Base-by-base conservation (phyloP, 1,139 yeast genomes). In the Pneumocystis sp. region DNA sequence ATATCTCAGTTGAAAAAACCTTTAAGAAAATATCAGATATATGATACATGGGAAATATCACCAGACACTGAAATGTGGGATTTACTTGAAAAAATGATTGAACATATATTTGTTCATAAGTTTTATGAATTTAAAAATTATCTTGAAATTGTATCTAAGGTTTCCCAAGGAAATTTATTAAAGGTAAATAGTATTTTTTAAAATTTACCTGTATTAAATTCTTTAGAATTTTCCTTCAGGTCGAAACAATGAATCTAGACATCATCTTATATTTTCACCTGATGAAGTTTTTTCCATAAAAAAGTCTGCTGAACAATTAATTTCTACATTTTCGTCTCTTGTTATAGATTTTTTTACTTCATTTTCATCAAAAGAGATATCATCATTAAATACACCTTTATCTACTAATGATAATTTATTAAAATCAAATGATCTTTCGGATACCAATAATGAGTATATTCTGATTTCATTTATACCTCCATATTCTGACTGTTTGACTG, bases 11-110 rank as follows among this genome's bases (percentile, higher is more conserved):
- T 59, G n/a, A 42, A 31, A 59, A 59, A 31, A 10, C 61, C 61
- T 12, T 39, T 59, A 12, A 50, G 57, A 5, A 50, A 50, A 17
- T 50, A 50, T 25, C 57, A 50, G 10, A 21, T 50, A 10, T 25
- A 2, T 31, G 19, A 21, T 39, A 6, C 31, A 59, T 29, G 15
- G 5, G 86, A 83, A 70, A 73, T 80, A 15, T 77, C 81, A 7
- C 79, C 79, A 63, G 76, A 79, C 64, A 78, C 78, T 37, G 83
- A 79, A 72, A 82, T 79, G 82, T 85, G 85, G 89, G 73, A 76
- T 69, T 75, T 76, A 66, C 75, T 82, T 59, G 75, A 78, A 68
- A 80, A 79, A 67, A 75, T 82, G 19, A 73, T 82, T n/a, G 81
- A 78, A 34, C 15, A 50, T 50, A 25, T 50, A 50, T 50, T 50